Evolutionary conservation across 192 early-diverging fungal species (phyloP).

Genomic region (Ramicandelaber brevisporus): DNA sequence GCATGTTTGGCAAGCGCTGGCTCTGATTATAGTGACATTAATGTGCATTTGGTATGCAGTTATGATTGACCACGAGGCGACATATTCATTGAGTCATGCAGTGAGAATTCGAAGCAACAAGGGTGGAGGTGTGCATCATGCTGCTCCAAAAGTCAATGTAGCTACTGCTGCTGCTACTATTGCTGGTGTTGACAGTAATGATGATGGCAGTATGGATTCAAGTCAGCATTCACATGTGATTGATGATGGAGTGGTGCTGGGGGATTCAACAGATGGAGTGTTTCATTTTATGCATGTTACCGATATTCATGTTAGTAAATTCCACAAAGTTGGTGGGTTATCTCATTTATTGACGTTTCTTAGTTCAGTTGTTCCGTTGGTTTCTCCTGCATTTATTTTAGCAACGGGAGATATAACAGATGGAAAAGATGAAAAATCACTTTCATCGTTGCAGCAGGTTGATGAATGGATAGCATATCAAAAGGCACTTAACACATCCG

Average conservation of each 20-base stretch:
- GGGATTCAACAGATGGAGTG: conserved; percentile 24
- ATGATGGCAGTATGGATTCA: too few relatives aligned
- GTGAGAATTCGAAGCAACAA: too few relatives aligned
- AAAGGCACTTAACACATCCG: conserved; percentile 22
- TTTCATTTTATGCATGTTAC: conserved; percentile 60
- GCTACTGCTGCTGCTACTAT: too few relatives aligned
- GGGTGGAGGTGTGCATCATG: too few relatives aligned
- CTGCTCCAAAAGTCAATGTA: too few relatives aligned
- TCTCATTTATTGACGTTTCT: conserved; percentile 55
- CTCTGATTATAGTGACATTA: too few relatives aligned
- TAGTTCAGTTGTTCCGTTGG: conserved; percentile 38
- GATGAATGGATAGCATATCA: conserved; percentile 67
- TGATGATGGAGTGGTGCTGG: conserved; percentile 9
- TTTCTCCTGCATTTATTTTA: conserved; percentile 52
- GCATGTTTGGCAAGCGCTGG: too few relatives aligned
- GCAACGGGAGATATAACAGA: conserved; percentile 78
- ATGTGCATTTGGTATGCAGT: too few relatives aligned
- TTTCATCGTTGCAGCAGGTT: conserved; percentile 42
- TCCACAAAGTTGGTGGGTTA: conserved; percentile 28
- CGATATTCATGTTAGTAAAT: conserved; percentile 67
- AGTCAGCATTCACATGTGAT: too few relatives aligned
- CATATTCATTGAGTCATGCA: too few relatives aligned
- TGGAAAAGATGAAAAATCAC: conserved; percentile 39
- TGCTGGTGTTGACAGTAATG: too few relatives aligned
- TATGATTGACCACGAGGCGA: too few relatives aligned